Evolutionary conservation across 2,329 filamentous ascomycete genomes (phyloP).

Genomic region (Fusarium succisae): DNA sequence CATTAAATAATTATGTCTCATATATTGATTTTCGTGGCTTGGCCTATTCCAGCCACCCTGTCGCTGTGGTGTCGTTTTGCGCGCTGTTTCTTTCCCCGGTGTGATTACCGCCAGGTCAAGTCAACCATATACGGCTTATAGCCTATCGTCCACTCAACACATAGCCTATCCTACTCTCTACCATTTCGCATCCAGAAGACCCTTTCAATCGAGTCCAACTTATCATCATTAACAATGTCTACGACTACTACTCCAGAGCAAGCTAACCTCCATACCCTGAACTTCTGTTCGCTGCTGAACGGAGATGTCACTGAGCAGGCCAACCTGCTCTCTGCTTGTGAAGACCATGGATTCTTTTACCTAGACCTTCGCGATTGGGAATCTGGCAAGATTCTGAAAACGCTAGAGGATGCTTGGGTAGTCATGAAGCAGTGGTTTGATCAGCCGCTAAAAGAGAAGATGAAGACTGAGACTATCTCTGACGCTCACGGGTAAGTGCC

Average conservation of each 20-base stretch:
- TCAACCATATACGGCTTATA: not conserved
- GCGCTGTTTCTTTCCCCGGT: not conserved
- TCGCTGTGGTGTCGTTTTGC: not conserved
- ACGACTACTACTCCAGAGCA: rapidly evolving
- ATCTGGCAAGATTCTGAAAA: not conserved
- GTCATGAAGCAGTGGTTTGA: not conserved
- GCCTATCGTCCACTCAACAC: too few relatives aligned
- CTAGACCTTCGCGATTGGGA: not conserved
- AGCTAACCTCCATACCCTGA: not conserved
- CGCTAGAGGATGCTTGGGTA: not conserved
- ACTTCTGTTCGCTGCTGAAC: not conserved
- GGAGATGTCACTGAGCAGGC: not conserved
- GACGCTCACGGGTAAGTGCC: not conserved
- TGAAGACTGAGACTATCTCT: not conserved
- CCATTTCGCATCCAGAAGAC: not conserved
- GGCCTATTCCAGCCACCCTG: not conserved
- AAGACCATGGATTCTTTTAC: not conserved
- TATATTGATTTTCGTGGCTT: not conserved
- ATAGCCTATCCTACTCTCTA: too few relatives aligned
- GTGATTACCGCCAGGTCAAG: too few relatives aligned
- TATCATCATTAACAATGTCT: not conserved
- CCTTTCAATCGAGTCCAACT: too few relatives aligned
- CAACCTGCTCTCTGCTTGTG: not conserved
- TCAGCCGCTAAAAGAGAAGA: not conserved
- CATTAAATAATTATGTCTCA: rapidly evolving